These are phyloP conservation scores for Microbotryum saponariae DNA, from an alignment of 1,284 basidiomycete species.

Conservation along the genomic window DNA sequence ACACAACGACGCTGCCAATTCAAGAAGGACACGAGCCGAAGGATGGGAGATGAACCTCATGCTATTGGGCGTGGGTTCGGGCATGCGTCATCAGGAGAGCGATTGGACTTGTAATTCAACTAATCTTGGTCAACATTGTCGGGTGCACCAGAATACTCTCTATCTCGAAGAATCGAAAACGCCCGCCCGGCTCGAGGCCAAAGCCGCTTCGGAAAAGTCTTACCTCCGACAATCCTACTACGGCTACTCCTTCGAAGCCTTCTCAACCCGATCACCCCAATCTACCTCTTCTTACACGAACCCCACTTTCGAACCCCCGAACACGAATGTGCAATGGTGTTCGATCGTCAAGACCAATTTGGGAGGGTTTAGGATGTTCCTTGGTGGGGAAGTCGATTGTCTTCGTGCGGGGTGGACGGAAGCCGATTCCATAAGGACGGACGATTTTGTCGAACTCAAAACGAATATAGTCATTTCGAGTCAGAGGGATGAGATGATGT, in stretches of 20 bases:
- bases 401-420: conserved; percentile 42
- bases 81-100: conserved; percentile 65
- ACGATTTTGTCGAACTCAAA: conserved; percentile 75
- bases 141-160: conserved; percentile 23
- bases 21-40: conserved; percentile 50
- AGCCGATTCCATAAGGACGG: conserved; percentile 22
- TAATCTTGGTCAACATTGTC: conserved; percentile 45
- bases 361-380: conserved; percentile 66
- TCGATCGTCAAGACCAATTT: conserved; percentile 83
- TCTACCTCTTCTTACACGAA: conserved; percentile 47
- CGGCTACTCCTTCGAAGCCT: conserved; percentile 75
- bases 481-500: conserved; percentile 59
- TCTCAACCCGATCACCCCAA: conserved; percentile 51
- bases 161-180: conserved; percentile 20
- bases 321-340: conserved; percentile 96
- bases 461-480: conserved; percentile 74
- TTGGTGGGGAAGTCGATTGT: conserved; percentile 95
- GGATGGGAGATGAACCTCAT: conserved; percentile 79
- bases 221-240: conserved; percentile 44
- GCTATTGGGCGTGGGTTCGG: conserved; percentile 51
- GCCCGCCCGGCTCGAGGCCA: conserved; percentile 20
- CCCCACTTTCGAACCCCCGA: conserved; percentile 59
- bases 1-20: conserved; percentile 59
- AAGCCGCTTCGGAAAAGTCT: conserved; percentile 15
- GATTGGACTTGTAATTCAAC: conserved; percentile 41